Conservation (phyloP, 140 eudicot genomes). For the Ambrosia hybrid region DNA sequence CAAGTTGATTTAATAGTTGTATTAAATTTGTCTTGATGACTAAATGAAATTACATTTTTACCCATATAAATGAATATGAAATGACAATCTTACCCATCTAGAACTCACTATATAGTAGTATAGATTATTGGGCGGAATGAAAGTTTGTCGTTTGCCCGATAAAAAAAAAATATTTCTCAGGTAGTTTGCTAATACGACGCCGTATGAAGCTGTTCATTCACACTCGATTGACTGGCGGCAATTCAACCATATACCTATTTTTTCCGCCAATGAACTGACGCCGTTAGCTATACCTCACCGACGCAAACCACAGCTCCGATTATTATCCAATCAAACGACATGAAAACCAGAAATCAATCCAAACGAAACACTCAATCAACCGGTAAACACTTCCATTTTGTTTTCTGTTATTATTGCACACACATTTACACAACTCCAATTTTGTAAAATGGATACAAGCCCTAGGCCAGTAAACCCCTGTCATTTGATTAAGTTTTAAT, state of each 20-base stretch:
- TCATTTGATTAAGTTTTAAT: neutral
- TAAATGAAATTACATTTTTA: too few species aligned
- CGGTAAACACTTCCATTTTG: slow-evolving; percentile 34
- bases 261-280: slow-evolving; percentile 29
- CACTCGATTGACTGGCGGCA: slow-evolving; percentile 4
- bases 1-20: too few species aligned
- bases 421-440: neutral
- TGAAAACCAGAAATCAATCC: slow-evolving; percentile 70
- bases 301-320: slow-evolving; percentile 7
- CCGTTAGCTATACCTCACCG: neutral
- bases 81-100: too few species aligned
- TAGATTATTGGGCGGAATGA: too few species aligned
- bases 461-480: slow-evolving; percentile 2
- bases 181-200: neutral
- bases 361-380: slow-evolving; percentile 36
- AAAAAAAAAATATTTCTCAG: too few species aligned
- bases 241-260: slow-evolving; percentile 12
- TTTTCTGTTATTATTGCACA: slow-evolving; percentile 1
- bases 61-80: too few species aligned
- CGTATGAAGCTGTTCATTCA: slow-evolving; percentile 13
- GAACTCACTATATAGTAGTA: too few species aligned
- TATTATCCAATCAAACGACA: slow-evolving; percentile 15
- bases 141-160: too few species aligned
- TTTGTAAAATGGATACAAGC: slow-evolving; percentile 9
- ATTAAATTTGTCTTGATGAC: too few species aligned